A percentile compares a stretch with the other conserved stretches of the same genome.
These are phyloP conservation scores for Arabidopsis suecica DNA, from an alignment of 345 rosid species.

Conservation along the genomic window DNA sequence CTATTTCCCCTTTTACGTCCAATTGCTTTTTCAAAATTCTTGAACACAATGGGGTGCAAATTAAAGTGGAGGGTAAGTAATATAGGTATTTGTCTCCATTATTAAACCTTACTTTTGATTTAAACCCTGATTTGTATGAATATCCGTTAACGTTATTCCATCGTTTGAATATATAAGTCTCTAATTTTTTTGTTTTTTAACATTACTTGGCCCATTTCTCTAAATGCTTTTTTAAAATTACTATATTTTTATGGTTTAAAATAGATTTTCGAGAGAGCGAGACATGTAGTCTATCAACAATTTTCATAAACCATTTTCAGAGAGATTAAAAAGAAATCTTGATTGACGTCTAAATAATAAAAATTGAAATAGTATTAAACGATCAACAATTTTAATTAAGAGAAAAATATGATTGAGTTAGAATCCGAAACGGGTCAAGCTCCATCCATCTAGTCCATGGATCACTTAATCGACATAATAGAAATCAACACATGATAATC, in stretches of 20 bases:
- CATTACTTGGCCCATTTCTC: too few relatives aligned
- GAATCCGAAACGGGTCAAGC: not conserved
- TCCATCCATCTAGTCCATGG: not conserved
- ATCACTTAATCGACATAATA: not conserved
- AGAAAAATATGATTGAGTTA: not conserved
- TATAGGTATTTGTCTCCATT: slow-evolving; percentile 39
- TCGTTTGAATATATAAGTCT: not conserved
- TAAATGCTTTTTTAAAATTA: too few relatives aligned
- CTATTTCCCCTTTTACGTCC: slow-evolving; percentile 12
- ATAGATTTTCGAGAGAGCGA: too few relatives aligned
- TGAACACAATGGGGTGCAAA: slow-evolving; percentile 33
- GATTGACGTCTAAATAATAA: too few relatives aligned
- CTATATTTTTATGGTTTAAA: too few relatives aligned
- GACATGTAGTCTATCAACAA: too few relatives aligned
- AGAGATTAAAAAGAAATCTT: too few relatives aligned
- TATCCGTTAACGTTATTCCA: not conserved
- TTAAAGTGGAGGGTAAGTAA: slow-evolving; percentile 39
- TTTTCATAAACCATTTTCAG: too few relatives aligned
- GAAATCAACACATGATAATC: not conserved
- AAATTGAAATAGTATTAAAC: too few relatives aligned
- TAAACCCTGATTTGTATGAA: slow-evolving; percentile 4
- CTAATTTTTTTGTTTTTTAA: too few relatives aligned
- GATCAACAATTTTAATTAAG: too few relatives aligned
- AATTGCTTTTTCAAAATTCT: slow-evolving; percentile 36
- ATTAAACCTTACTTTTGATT: not conserved